These are phyloP conservation scores for Groenewaldozyma tartarivorans DNA, from an alignment of 805 yeast species.

Conservation along the genomic window DNA sequence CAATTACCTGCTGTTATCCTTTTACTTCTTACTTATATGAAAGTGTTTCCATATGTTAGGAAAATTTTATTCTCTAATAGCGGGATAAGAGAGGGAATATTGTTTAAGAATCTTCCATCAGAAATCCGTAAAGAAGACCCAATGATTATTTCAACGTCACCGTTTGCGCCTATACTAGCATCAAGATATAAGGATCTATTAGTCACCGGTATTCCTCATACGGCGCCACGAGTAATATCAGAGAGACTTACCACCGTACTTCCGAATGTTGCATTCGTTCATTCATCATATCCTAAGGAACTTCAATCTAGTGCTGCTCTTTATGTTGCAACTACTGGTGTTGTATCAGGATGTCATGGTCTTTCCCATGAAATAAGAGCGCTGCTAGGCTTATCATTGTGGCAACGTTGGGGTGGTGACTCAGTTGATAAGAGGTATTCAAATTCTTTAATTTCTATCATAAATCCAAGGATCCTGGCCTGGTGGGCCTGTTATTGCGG, in stretches of 20 bases:
- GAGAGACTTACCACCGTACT: constrained; percentile 59
- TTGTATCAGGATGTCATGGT: constrained; percentile 69
- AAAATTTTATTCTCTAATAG: constrained; percentile 66
- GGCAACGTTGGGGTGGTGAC: constrained; percentile 80
- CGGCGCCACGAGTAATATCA: constrained; percentile 49
- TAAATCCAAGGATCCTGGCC: constrained; percentile 33
- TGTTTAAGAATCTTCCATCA: constrained; percentile 52
- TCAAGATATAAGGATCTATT: constrained; percentile 46
- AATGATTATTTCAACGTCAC: constrained; percentile 54
- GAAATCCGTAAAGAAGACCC: constrained; percentile 60
- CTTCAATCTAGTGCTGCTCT: constrained; percentile 66
- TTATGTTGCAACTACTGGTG: constrained; percentile 64
- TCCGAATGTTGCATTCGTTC: constrained; percentile 67
- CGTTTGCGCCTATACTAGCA: constrained; percentile 61
- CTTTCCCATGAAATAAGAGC: constrained; percentile 64
- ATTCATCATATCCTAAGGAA: constrained; percentile 68
- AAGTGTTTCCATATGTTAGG: constrained; percentile 49
- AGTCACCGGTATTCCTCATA: constrained; percentile 47
- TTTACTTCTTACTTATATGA: constrained; percentile 51
- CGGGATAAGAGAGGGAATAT: constrained; percentile 68
- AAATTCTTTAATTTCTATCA: constrained; percentile 19
- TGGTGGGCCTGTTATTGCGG: constrained; percentile 75
- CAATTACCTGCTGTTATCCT: constrained; percentile 66
- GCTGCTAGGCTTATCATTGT: constrained; percentile 59
- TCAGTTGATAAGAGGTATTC: constrained; percentile 42